Base-by-base conservation (phyloP, 371 early-diverging fungal species). In the Mucor mucedo region DNA sequence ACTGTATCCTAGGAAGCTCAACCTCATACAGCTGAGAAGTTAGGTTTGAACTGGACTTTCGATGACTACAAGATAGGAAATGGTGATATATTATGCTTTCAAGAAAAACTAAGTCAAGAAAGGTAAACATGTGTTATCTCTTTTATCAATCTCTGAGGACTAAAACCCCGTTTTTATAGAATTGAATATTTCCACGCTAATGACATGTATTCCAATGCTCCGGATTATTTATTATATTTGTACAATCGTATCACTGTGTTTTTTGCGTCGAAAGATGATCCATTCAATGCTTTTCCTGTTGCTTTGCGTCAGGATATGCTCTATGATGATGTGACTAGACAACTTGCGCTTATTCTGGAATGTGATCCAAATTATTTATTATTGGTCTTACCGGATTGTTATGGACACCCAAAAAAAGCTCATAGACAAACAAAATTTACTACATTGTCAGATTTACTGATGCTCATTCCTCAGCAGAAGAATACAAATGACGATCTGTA, bases 21-120 rank as follows among this genome's bases (percentile, higher is more conserved):
- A 4, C 21, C 21, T 47, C 21, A 27, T 5, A 8, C 8, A 38
- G 21, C 4, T 42, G n/a, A 44, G 4, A 32, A 44, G 4, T 32
- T 44, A 28, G 30, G n/a, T 40, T 11, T 42, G 30, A 13, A 13
- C 27, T 4, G 4, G n/a, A 14, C 14, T 3, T 44, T 44, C n/a
- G 9, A 57, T 10, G 66, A 76, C 10, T 84, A 90, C 33, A 93
- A 93, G 65, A 76, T 96, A 41, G 86, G 87, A 58, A 32, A 85
- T 62, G 96, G 97, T 8, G 95, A 95, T 71, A 95, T 96, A 50
- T 79, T 96, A 59, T 89, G 89, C 69, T 89, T 88, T 69, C 93
- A 93, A 66, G 77, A 47, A 83, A 79, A 5, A 38, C 21, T 84
- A 33, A 66, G 78, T 13, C 59, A 67, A 8, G 69, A 80, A 50